Percentiles rank a stretch among this genome's conserved stretches.
These are phyloP conservation scores for Corynascus novoguineensis DNA, from an alignment of 495 filamentous ascomycete species.

Conservation along the genomic window DNA sequence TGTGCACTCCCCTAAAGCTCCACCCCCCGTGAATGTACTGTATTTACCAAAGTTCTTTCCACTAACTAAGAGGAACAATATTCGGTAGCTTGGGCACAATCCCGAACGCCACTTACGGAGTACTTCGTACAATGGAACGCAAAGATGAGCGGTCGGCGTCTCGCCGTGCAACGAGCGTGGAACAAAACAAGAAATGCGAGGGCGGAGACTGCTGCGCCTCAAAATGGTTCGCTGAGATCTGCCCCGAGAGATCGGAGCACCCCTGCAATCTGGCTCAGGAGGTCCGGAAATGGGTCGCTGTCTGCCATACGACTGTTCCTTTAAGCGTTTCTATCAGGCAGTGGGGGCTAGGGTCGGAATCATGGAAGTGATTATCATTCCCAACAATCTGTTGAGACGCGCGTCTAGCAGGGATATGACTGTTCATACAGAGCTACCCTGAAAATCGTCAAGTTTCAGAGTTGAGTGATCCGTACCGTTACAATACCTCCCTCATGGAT, in stretches of 20 bases:
- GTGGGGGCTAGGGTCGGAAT: background rate
- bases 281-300: conserved; percentile 11
- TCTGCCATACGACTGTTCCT: conserved; percentile 9
- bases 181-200: too few species aligned
- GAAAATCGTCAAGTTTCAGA: too few species aligned
- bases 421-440: too few species aligned
- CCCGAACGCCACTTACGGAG: too few species aligned
- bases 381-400: conserved; percentile 10
- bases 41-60: too few species aligned
- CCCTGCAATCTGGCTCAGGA: conserved; percentile 1
- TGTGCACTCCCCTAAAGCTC: too few species aligned
- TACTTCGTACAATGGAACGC: too few species aligned
- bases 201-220: conserved; percentile 18
- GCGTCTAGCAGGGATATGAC: conserved; percentile 10
- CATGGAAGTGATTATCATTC: background rate
- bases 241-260: conserved; percentile 1
- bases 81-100: too few species aligned
- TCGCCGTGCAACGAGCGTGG: background rate
- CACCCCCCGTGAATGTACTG: too few species aligned
- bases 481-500: too few species aligned
- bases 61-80: too few species aligned
- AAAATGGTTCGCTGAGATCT: conserved; percentile 5
- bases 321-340: conserved; percentile 9
- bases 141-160: background rate
- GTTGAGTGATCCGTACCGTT: too few species aligned